A percentile compares a stretch with the other conserved stretches of the same genome.
Evolutionary conservation across 2,329 filamentous ascomycete species (phyloP).

Genomic region (Ophiostoma sp.): DNA sequence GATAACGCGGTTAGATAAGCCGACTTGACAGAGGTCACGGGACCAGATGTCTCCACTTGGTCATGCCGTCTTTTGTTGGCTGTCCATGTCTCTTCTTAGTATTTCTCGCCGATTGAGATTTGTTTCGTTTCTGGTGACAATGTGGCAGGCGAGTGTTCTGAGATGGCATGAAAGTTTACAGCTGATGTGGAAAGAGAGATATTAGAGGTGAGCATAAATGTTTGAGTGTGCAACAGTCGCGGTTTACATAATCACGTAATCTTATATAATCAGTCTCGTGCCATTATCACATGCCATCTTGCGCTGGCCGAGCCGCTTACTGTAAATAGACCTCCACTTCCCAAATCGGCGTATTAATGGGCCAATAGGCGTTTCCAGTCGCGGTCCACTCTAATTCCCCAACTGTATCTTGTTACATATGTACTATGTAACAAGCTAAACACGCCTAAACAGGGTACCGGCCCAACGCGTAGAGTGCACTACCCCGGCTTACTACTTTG

Average conservation of each 20-base stretch:
- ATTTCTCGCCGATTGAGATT: not conserved
- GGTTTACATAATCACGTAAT: not conserved
- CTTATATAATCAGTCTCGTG: constrained; percentile 2
- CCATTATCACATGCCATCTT: not conserved
- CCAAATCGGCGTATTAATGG: not conserved
- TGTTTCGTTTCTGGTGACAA: not conserved
- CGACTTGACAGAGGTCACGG: not conserved
- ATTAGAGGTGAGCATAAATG: not conserved
- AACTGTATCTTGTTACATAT: no score
- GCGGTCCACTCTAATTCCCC: not conserved
- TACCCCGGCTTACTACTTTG: not conserved
- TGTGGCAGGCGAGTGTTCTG: no score
- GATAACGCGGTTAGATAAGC: not conserved
- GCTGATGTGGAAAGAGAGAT: no score
- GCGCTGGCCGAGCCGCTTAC: not conserved
- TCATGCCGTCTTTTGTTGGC: not conserved
- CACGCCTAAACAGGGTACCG: not conserved
- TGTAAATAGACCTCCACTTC: not conserved
- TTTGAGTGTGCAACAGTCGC: not conserved
- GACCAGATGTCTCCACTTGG: not conserved
- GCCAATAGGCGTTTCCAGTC: not conserved
- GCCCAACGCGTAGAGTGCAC: not conserved
- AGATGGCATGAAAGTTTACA: not conserved
- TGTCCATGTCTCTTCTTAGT: no score
- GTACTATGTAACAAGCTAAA: not conserved